These are phyloP conservation scores for Penicillium corylophilum DNA, from an alignment of 2,329 filamentous ascomycete genomes.

Conservation along the genomic window DNA sequence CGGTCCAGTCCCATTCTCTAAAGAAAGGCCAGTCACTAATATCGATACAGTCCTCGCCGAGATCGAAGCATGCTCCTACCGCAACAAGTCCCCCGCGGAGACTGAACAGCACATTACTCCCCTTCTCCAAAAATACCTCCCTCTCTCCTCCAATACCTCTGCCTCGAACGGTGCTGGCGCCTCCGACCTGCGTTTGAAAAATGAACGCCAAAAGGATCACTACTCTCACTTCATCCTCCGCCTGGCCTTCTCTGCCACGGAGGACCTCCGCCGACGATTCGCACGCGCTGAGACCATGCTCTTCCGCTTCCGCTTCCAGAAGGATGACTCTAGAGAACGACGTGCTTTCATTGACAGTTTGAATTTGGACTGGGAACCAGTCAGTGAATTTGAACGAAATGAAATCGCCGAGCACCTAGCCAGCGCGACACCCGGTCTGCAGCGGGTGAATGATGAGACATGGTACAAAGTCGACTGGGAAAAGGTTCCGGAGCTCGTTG, in stretches of 20 bases:
- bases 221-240: constrained; percentile 97
- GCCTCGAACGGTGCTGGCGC: constrained; percentile 51
- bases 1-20: too few relatives aligned
- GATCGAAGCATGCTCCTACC: constrained; percentile 89
- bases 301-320: constrained; percentile 76
- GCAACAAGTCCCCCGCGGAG: constrained; percentile 82
- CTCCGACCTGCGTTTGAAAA: constrained; percentile 54
- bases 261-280: constrained; percentile 85
- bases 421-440: constrained; percentile 53
- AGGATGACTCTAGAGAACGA: constrained; percentile 72
- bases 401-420: constrained; percentile 62
- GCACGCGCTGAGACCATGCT: constrained; percentile 83
- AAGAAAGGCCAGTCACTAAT: constrained; percentile 1
- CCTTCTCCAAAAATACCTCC: constrained; percentile 82
- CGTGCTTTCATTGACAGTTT: constrained; percentile 73
- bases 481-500: constrained; percentile 84
- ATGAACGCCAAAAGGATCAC: constrained; percentile 89
- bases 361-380: constrained; percentile 79
- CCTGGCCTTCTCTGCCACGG: constrained; percentile 86
- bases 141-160: constrained; percentile 73
- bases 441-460: constrained; percentile 67
- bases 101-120: constrained; percentile 80
- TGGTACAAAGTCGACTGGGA: constrained; percentile 99
- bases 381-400: constrained; percentile 76
- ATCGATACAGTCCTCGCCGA: constrained; percentile 38